Evolutionary conservation across 2,329 filamentous ascomycete genomes (phyloP).

Genomic region (Colletotrichum zoysiae): DNA sequence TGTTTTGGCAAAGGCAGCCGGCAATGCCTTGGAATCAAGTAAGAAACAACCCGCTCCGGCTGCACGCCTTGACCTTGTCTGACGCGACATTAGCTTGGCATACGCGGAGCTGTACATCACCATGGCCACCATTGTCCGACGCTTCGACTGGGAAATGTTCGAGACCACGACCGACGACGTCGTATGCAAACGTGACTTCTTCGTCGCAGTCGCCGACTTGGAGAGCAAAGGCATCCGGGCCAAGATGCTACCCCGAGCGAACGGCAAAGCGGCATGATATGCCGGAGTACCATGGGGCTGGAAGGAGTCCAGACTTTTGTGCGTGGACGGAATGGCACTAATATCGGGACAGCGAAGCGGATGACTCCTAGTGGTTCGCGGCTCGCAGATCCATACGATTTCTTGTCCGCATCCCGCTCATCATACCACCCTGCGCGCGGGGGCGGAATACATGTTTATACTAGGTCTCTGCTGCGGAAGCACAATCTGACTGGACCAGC

Average conservation of each 20-base stretch:
- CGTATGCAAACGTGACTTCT: conserved; percentile 31
- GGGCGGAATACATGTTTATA: not conserved
- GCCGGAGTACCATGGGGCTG: not conserved
- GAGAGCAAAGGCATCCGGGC: conserved; percentile 36
- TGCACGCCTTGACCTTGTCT: not conserved
- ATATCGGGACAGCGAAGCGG: not conserved
- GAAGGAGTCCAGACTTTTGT: not conserved
- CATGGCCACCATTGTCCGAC: conserved; percentile 18
- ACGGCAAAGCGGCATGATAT: not conserved
- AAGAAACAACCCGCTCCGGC: not conserved
- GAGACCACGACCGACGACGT: conserved; percentile 43
- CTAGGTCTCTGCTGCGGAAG: conserved; percentile 23
- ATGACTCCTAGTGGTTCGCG: not conserved
- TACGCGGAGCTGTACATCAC: conserved; percentile 39
- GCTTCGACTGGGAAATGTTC: conserved; percentile 41
- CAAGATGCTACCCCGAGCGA: conserved; percentile 4
- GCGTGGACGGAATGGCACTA: not conserved
- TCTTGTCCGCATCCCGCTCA: conserved; percentile 16
- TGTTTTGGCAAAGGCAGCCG: conserved; percentile 44
- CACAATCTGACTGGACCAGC: conserved; percentile 8
- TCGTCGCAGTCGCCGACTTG: conserved; percentile 19
- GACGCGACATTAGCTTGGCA: conserved; percentile 19
- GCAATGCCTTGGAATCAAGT: conserved; percentile 44
- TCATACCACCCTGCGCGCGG: conserved; percentile 1
- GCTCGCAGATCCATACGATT: not conserved